phyloP scores from a whole-genome alignment of 2,329 filamentous ascomycete species.

The Epichloe coenophiala region DNA sequence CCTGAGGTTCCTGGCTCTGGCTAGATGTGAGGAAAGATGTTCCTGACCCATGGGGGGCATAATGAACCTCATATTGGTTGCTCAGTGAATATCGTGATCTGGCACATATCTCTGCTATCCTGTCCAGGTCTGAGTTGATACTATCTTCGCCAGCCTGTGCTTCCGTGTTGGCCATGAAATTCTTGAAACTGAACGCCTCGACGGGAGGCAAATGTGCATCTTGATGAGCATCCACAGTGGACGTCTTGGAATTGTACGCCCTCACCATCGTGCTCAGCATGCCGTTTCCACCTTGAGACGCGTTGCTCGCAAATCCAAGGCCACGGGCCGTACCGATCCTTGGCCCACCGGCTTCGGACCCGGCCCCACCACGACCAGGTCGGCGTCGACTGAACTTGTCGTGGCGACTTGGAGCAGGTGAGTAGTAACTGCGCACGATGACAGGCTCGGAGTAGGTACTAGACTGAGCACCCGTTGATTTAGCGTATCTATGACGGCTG shows the following conservation, averaged over 20 bases:
- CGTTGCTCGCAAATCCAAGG: slow-evolving; percentile 20
- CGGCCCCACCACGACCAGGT: slow-evolving; percentile 15
- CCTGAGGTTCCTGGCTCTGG: slow-evolving; percentile 21
- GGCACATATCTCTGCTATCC: slow-evolving; percentile 55
- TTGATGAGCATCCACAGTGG: slow-evolving; percentile 13
- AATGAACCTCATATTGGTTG: slow-evolving; percentile 54
- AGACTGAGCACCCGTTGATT: slow-evolving; percentile 41
- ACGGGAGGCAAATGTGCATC: slow-evolving; percentile 42
- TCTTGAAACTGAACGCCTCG: slow-evolving; percentile 52
- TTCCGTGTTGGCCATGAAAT: slow-evolving; percentile 45
- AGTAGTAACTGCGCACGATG: slow-evolving; percentile 50
- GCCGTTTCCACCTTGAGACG: slow-evolving; percentile 22
- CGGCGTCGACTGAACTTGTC: slow-evolving; percentile 18
- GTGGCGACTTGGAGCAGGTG: slow-evolving; percentile 24
- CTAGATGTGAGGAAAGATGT: slow-evolving; percentile 28
- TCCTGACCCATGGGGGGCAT: slow-evolving; percentile 49
- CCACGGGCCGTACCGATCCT: slow-evolving; percentile 16
- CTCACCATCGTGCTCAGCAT: slow-evolving; percentile 30
- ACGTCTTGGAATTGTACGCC: slow-evolving; percentile 25
- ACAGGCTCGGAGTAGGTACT: slow-evolving; percentile 53
- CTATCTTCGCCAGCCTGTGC: slow-evolving; percentile 27
- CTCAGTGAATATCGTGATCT: slow-evolving; percentile 50
- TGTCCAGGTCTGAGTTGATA: slow-evolving; percentile 45
- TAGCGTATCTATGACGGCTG: slow-evolving; percentile 41
- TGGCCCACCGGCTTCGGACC: slow-evolving; percentile 16